Percentiles rank a stretch among this genome's conserved stretches.
These are phyloP conservation scores for Aspergillus floridensis DNA, from an alignment of 2,329 filamentous ascomycete species.

Conservation along the genomic window DNA sequence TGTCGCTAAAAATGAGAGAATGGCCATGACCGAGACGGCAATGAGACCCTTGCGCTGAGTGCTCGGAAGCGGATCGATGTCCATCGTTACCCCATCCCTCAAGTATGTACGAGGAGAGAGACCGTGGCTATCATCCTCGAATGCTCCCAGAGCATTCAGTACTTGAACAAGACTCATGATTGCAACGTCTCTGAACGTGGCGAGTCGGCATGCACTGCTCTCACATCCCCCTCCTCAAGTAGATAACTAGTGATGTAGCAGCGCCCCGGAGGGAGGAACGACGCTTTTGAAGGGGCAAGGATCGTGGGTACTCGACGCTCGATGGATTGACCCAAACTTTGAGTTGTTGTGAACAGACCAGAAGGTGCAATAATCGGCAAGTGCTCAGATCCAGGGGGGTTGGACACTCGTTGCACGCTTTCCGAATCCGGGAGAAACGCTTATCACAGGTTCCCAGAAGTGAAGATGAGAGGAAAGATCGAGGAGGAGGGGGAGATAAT, in stretches of 20 bases:
- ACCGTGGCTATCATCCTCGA: slow-evolving; percentile 13
- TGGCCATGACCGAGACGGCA: slow-evolving; percentile 47
- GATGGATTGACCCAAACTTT: not conserved
- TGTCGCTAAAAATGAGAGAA: slow-evolving; percentile 49
- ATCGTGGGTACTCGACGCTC: not conserved
- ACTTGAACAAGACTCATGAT: slow-evolving; percentile 19
- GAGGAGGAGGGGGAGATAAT: slow-evolving; percentile 7
- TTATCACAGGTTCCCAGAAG: not conserved
- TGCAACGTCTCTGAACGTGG: not conserved
- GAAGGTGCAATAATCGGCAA: not conserved
- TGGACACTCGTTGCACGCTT: not conserved
- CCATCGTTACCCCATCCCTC: slow-evolving; percentile 11
- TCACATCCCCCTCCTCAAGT: slow-evolving; percentile 10
- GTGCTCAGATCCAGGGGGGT: not conserved
- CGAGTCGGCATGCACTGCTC: slow-evolving; percentile 3
- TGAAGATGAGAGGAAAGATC: not conserved
- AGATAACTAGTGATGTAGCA: not conserved
- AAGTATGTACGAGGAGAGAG: slow-evolving; percentile 24
- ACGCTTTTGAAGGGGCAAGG: not conserved
- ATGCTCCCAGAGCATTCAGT: slow-evolving; percentile 16
- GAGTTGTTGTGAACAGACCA: not conserved
- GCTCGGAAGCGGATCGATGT: slow-evolving; percentile 36
- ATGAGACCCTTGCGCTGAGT: slow-evolving; percentile 45
- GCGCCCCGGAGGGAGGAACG: not conserved
- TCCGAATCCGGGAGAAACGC: not conserved